Evolutionary conservation across 2,329 filamentous ascomycete genomes (phyloP), one percentile per base, ranked within the genome.

Genomic region (Aureobasidium sp.): DNA sequence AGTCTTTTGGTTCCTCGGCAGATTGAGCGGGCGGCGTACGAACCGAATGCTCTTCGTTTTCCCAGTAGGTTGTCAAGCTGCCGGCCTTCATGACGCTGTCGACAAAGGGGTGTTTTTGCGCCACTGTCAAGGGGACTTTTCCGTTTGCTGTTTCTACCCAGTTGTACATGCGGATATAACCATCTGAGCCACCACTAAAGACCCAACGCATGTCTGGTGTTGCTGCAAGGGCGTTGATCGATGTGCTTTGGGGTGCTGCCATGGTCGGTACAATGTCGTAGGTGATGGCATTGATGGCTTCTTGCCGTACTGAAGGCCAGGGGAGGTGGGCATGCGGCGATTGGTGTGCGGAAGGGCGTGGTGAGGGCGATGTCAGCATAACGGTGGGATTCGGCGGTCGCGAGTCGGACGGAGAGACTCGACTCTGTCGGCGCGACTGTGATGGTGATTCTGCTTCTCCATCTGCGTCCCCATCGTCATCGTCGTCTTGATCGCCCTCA

Each of bases 191-290:
- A 43, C 96, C 96, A 15, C 91, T 97, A 77, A 98, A 95, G 78
- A 97, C 95, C 87, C 94, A 98, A 64, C 94, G 89, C 85, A 98
- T 91, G 78, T 99, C 96, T 2, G 94, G 95, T 0, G 96, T 99
- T 38, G 96, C 91, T 29, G 94, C 90, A 66, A 99, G 88, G 13
- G 94, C 91, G 76, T 99, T 99, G 79, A 99, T 93, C 62, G 94
- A 98, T 4, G 96, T 99, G 68, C 94, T 93, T 77, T 98, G 95
- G 1, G 96, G 96, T 4, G 96, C 96, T 2, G 96, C 96, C 81
- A 98, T 98, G 27, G 96, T 98, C 2, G 96, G 96, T 1, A 97
- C 92, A 67, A 99, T 97, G 76, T 99, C 96, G 82, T 98, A 99
- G 2, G 92, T 88, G 47, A 86, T 83, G 18, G 96, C 95, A 1